phyloP scores from a whole-genome alignment of 768 basidiomycete genomes.

The Cystobasidium tubakii region DNA sequence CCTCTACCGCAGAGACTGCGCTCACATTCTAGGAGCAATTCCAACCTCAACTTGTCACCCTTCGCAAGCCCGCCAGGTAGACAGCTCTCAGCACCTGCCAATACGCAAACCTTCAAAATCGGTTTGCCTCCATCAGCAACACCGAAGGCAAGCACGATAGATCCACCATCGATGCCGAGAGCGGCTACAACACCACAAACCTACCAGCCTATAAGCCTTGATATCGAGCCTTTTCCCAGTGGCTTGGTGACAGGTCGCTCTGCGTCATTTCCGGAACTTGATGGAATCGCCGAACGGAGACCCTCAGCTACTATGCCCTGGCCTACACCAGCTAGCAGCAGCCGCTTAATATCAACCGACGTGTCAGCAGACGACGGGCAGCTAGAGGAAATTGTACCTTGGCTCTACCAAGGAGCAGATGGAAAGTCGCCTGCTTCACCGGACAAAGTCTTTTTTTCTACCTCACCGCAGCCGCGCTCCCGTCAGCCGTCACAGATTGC shows the following conservation, averaged over 20 bases:
- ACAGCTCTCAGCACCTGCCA: constrained; percentile 25
- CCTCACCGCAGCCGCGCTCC: not conserved
- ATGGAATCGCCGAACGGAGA: not conserved
- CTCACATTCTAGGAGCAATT: not conserved
- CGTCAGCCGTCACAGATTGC: not conserved
- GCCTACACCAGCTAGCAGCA: not conserved
- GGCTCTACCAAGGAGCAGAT: constrained; percentile 36
- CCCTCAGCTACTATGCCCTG: not conserved
- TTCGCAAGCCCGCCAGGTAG: not conserved
- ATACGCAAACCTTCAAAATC: constrained; percentile 29
- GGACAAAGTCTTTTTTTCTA: not conserved
- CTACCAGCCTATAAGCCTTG: not conserved
- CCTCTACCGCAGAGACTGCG: not conserved
- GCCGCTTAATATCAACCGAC: not conserved
- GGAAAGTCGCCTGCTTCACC: not conserved
- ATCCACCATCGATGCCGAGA: not conserved
- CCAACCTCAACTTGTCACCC: not conserved
- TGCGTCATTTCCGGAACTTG: constrained; percentile 19
- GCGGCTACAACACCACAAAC: not conserved
- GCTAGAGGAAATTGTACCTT: constrained; percentile 39
- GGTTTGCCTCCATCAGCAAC: constrained; percentile 6
- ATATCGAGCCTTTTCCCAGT: not conserved
- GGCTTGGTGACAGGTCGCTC: constrained; percentile 19
- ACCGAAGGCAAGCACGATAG: not conserved
- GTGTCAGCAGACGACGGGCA: constrained; percentile 29